phyloP scores from a whole-genome alignment of 2,329 filamentous ascomycete genomes.

The Phyllosticta citribraziliensis region DNA sequence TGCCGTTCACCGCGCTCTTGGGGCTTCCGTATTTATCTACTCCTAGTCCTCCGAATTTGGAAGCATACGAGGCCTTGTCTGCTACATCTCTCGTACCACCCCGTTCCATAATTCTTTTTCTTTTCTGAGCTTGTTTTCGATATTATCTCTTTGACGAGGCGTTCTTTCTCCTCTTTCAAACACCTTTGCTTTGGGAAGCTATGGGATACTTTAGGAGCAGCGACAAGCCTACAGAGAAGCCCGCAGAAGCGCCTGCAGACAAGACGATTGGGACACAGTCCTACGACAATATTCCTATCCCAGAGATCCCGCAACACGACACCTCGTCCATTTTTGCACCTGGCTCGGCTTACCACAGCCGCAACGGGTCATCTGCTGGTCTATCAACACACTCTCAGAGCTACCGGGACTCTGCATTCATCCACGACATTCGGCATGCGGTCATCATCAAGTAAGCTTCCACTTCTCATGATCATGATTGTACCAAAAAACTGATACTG shows the following conservation, averaged over 20 bases:
- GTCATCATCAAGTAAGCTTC: constrained; percentile 7
- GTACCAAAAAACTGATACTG: background rate
- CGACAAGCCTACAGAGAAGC: background rate
- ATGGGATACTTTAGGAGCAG: background rate
- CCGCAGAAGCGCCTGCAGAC: background rate
- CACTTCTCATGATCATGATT: background rate
- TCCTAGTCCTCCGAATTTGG: background rate
- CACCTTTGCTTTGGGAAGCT: background rate
- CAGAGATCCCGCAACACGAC: background rate
- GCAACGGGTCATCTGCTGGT: constrained; percentile 1
- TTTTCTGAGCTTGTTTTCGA: background rate
- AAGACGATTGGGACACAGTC: background rate
- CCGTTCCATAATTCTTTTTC: background rate
- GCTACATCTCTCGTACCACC: background rate
- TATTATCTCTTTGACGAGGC: background rate
- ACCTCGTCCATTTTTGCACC: background rate
- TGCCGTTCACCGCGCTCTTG: background rate
- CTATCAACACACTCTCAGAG: constrained; percentile 2
- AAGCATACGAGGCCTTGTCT: background rate
- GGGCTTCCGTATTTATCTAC: background rate
- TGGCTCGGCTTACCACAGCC: constrained; percentile 3
- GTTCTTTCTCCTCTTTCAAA: background rate
- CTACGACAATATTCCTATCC: background rate
- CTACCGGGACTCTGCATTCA: constrained; percentile 3
- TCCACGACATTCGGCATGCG: constrained; percentile 8